Evolutionary conservation across 2,329 filamentous ascomycete species (phyloP).

Genomic region (Trichophyton verrucosum): DNA sequence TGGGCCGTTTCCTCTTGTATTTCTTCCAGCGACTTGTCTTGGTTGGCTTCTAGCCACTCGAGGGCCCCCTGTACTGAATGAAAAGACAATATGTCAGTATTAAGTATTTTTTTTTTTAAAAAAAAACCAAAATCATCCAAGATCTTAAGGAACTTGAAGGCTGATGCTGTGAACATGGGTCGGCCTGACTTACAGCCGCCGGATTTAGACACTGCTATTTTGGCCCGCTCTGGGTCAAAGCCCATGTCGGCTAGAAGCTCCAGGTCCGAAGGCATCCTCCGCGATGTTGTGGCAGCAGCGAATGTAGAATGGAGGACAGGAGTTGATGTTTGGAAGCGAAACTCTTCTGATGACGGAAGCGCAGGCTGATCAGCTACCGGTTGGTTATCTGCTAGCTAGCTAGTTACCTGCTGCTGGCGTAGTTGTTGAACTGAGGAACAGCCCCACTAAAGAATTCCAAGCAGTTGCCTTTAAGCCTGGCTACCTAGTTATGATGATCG

Average conservation of each 20-base stretch:
- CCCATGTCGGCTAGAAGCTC: slow-evolving; percentile 54
- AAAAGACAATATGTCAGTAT: neutral
- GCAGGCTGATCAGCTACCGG: neutral
- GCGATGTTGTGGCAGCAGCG: neutral
- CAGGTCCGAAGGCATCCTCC: slow-evolving; percentile 41
- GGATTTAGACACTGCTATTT: slow-evolving; percentile 71
- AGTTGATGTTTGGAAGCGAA: neutral
- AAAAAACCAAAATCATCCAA: neutral
- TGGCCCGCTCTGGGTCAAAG: slow-evolving; percentile 71
- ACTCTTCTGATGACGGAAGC: neutral
- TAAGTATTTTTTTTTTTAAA: neutral
- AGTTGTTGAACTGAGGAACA: no score
- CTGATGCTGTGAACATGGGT: no score
- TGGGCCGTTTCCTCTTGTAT: slow-evolving; percentile 21
- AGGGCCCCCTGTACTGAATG: slow-evolving; percentile 70
- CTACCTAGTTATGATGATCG: no score
- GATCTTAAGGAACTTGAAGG: neutral
- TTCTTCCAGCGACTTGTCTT: slow-evolving; percentile 58
- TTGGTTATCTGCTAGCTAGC: no score
- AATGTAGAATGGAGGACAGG: neutral
- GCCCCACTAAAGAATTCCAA: no score
- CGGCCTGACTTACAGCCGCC: slow-evolving; percentile 55
- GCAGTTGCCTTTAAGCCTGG: no score
- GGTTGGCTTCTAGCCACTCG: slow-evolving; percentile 87
- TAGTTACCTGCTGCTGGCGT: no score